Evolutionary conservation across 2,329 filamentous ascomycete genomes (phyloP).

Genomic region (Trichoderma arundinaceum): DNA sequence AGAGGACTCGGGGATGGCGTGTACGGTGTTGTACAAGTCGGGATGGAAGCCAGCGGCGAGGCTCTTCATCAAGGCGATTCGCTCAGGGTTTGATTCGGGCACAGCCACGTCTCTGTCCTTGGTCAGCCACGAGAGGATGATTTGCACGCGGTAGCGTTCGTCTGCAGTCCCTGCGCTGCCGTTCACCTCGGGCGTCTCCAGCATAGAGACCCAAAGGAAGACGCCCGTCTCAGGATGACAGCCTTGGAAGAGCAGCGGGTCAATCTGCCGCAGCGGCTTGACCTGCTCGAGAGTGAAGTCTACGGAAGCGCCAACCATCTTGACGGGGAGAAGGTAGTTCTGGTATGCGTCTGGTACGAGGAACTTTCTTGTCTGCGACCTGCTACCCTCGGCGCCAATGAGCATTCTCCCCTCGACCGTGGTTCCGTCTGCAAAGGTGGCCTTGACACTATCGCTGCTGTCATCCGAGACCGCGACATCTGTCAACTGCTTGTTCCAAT

Average conservation of each 20-base stretch:
- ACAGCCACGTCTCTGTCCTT: conserved; percentile 44
- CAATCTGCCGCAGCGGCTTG: conserved; percentile 52
- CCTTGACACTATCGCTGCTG: conserved; percentile 36
- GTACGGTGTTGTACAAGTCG: conserved; percentile 50
- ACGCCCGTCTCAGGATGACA: conserved; percentile 56
- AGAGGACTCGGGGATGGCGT: conserved; percentile 50
- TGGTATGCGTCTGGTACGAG: conserved; percentile 43
- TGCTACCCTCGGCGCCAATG: conserved; percentile 50
- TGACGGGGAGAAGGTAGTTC: conserved; percentile 46
- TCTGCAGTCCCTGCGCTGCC: conserved; percentile 42
- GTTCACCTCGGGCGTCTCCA: conserved; percentile 49
- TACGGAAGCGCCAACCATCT: conserved; percentile 47
- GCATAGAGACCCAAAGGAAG: conserved; percentile 57
- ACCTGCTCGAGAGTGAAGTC: conserved; percentile 47
- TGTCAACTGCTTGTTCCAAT: conserved; percentile 43
- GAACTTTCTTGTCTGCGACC: conserved; percentile 45
- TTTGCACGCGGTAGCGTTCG: conserved; percentile 50
- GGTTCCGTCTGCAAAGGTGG: conserved; percentile 44
- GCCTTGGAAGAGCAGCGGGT: conserved; percentile 61
- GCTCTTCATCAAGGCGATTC: conserved; percentile 50
- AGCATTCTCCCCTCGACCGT: conserved; percentile 43
- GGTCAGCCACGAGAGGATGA: conserved; percentile 55
- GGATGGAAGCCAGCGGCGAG: conserved; percentile 43
- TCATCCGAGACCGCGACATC: conserved; percentile 36
- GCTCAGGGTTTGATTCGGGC: conserved; percentile 40